A percentile compares a stretch with the other conserved stretches of the same genome.
Conservation (phyloP, 108 stramenopile genomes). For the Parietichytrium sp. region DNA sequence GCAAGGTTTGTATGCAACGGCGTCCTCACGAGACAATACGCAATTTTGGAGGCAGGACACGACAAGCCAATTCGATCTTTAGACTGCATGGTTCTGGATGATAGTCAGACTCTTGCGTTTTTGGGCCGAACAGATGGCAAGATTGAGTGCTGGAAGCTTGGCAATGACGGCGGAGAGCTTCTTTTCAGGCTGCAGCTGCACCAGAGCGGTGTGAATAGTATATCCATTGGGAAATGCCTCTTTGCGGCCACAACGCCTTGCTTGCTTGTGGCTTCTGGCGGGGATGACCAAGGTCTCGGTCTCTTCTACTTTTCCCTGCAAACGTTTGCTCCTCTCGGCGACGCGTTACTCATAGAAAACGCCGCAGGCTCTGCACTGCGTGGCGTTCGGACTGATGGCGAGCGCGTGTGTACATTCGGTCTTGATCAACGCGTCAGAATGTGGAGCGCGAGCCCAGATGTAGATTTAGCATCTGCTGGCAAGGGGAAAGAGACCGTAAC, state of each 20-base stretch:
- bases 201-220: background rate
- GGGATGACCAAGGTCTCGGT: background rate
- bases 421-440: background rate
- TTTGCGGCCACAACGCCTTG: background rate
- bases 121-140: constrained; percentile 12
- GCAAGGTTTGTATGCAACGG: no score
- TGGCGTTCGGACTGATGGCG: background rate
- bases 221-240: background rate
- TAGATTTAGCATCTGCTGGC: no score
- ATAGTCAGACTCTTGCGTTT: no score
- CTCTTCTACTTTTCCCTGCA: background rate
- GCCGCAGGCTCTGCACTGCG: constrained; percentile 17
- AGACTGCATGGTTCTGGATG: no score
- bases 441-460: no score
- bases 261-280: background rate
- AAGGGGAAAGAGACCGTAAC: no score
- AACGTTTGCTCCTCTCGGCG: background rate
- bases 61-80: no score
- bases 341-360: background rate
- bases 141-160: background rate
- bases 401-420: background rate
- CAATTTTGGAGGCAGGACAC: no score
- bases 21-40: no score
- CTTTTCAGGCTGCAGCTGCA: no score
- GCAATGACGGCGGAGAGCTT: no score